Evolutionary conservation across 2,329 filamentous ascomycete genomes (phyloP).

Genomic region (Aureobasidium uvarum): DNA sequence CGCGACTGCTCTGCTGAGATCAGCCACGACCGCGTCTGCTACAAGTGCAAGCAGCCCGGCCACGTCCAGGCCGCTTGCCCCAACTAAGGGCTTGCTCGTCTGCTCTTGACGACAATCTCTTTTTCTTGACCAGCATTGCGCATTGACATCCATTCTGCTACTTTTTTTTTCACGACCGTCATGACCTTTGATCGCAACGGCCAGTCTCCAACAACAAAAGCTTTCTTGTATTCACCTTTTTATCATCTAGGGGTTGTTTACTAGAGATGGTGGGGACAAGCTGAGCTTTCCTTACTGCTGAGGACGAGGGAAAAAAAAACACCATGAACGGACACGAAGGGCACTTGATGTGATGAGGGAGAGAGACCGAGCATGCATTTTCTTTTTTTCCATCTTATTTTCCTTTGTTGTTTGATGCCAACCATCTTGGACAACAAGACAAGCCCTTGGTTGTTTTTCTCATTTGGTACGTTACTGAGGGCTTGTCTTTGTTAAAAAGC

Average conservation of each 20-base stretch:
- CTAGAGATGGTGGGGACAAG: slow-evolving; percentile 7
- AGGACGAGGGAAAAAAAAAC: slow-evolving; percentile 18
- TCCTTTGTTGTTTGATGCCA: slow-evolving; percentile 24
- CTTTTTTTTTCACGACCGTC: slow-evolving; percentile 22
- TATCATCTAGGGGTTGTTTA: slow-evolving; percentile 3
- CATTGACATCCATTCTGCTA: slow-evolving; percentile 13
- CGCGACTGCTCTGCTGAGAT: slow-evolving; percentile 95
- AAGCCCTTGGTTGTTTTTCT: slow-evolving; percentile 9
- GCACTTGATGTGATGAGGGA: slow-evolving; percentile 15
- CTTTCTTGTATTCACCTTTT: slow-evolving; percentile 22
- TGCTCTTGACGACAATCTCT: slow-evolving; percentile 27
- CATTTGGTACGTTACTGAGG: slow-evolving; percentile 11
- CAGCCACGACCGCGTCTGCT: slow-evolving; percentile 91
- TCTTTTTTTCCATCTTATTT: slow-evolving; percentile 15
- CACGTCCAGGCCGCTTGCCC: slow-evolving; percentile 95
- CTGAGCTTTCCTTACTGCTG: slow-evolving; percentile 4
- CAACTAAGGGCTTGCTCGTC: slow-evolving; percentile 56
- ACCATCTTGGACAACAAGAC: slow-evolving; percentile 6
- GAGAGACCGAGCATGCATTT: slow-evolving; percentile 18
- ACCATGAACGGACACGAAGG: slow-evolving; percentile 13
- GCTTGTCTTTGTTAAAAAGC: slow-evolving; percentile 2
- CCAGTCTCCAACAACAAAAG: slow-evolving; percentile 19
- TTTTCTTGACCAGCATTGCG: slow-evolving; percentile 25
- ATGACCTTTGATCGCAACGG: slow-evolving; percentile 25
- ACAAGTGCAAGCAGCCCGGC: slow-evolving; percentile 85